Evolutionary conservation across 306 rosid genomes (phyloP).

Genomic region (Abrus precatorius): DNA sequence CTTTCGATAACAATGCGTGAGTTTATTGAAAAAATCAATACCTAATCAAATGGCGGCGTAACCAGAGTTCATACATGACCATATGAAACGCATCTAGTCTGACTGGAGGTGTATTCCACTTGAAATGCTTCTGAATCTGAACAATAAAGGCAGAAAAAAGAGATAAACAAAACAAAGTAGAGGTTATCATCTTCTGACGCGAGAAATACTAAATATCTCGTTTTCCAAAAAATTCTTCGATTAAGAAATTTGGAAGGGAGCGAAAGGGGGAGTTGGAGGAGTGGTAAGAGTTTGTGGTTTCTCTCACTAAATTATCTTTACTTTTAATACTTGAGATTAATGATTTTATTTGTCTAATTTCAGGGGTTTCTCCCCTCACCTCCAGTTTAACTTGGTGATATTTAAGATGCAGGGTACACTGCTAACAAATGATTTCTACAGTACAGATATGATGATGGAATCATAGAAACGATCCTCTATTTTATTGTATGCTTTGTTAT

Average conservation of each 20-base stretch:
- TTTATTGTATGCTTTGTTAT: slow-evolving; percentile 6
- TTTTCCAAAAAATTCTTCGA: neutral
- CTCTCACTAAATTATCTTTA: neutral
- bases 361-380: neutral
- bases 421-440: neutral
- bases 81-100: slow-evolving; percentile 53
- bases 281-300: neutral
- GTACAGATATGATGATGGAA: slow-evolving; percentile 3
- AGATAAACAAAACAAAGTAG: neutral
- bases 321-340: too few relatives aligned
- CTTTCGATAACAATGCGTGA: neutral
- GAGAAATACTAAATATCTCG: neutral
- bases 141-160: slow-evolving; percentile 12
- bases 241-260: neutral
- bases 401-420: neutral
- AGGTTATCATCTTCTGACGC: neutral
- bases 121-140: slow-evolving; percentile 52
- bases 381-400: neutral
- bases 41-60: slow-evolving; percentile 49
- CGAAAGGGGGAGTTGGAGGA: neutral
- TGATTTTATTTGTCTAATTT: neutral
- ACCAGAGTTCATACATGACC: slow-evolving; percentile 53
- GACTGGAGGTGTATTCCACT: slow-evolving; percentile 50
- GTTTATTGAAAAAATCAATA: slow-evolving; percentile 23
- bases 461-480: neutral